phyloP scores from a whole-genome alignment of 2,329 filamentous ascomycete species.

The Juglanconis juglandina region DNA sequence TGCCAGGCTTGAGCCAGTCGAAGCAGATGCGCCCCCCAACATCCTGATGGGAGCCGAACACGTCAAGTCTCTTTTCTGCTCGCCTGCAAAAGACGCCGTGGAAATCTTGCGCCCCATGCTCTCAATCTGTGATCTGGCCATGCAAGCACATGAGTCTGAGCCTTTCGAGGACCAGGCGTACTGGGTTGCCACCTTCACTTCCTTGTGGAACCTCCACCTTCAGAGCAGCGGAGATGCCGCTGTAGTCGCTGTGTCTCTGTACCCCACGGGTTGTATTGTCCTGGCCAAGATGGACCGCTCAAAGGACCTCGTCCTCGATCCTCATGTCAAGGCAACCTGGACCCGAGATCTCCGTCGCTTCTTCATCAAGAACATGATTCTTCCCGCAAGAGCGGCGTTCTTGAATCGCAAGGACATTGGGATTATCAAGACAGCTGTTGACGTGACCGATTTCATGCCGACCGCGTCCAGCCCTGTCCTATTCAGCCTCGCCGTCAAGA shows the following conservation, averaged over 20 bases:
- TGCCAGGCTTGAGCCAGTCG: slow-evolving; percentile 37
- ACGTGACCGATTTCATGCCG: slow-evolving; percentile 33
- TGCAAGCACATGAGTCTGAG: slow-evolving; percentile 31
- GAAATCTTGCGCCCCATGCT: slow-evolving; percentile 45
- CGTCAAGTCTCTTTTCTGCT: slow-evolving; percentile 54
- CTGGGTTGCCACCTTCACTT: slow-evolving; percentile 46
- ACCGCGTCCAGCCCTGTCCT: slow-evolving; percentile 40
- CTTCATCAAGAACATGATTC: slow-evolving; percentile 48
- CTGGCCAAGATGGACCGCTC: slow-evolving; percentile 37
- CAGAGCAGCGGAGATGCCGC: slow-evolving; percentile 44
- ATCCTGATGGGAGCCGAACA: slow-evolving; percentile 55
- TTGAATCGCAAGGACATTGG: slow-evolving; percentile 40
- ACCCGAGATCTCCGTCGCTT: slow-evolving; percentile 44
- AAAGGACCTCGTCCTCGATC: slow-evolving; percentile 21
- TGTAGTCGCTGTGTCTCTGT: slow-evolving; percentile 48
- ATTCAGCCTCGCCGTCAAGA: slow-evolving; percentile 38
- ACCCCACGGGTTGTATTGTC: slow-evolving; percentile 36
- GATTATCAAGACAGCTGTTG: slow-evolving; percentile 38
- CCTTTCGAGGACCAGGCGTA: slow-evolving; percentile 35
- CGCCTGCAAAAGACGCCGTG: slow-evolving; percentile 44
- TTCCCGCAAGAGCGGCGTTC: slow-evolving; percentile 48
- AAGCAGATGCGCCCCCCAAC: slow-evolving; percentile 31
- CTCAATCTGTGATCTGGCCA: slow-evolving; percentile 39
- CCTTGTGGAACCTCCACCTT: slow-evolving; percentile 54
- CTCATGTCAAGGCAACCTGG: slow-evolving; percentile 38